Base-by-base conservation (phyloP, 116 monocot genomes). In the Thalassia testudinum region DNA sequence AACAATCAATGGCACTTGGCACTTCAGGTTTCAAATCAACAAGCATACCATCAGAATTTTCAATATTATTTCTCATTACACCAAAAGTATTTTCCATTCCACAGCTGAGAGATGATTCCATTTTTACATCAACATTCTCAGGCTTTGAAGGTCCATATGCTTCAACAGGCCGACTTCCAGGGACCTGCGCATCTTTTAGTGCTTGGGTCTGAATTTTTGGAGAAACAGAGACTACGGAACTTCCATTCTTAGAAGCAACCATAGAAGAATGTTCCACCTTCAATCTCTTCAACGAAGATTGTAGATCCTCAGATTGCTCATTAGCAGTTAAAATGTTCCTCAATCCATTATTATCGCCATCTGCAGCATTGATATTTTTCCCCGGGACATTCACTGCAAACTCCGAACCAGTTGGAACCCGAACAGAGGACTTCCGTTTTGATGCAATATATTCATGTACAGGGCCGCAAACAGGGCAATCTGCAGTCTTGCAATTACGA, bases 381-480 rank as follows among this genome's bases (percentile, higher is more conserved):
- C 50, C 43, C 43, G 62, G 61, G 15, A 18, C 69, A 59, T 71
- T 72, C 17, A 29, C 63, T 56, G 63, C 54, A 54, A 51, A 7
- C 3, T 37, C 26, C 12, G 51, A 40, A 69, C 49, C 37, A 73
- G 30, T 34, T 34, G 10, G 30, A 34, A 53, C 11, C 62, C 72
- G 55, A 50, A 61, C 28, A 14, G 53, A 44, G 43, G 23, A 37
- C 30, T 69, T 72, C 8, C 53, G 53, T 18, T 60, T 55, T 12
- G 69, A 59, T 52, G 53, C 42, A 23, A 76, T 40, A 58, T 52
- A 70, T 26, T 65, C 61, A 28, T 52, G 78, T 5, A 77, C 80
- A 53, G 72, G 66, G 48, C 66, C 53, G 62, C 99, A 99, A 28
- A 86, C 77, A 56, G 86, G 83, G 58, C 99, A 99, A 62, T 74